Evolutionary conservation across 345 rosid species (phyloP).

Genomic region (Odontarrhena argentea): DNA sequence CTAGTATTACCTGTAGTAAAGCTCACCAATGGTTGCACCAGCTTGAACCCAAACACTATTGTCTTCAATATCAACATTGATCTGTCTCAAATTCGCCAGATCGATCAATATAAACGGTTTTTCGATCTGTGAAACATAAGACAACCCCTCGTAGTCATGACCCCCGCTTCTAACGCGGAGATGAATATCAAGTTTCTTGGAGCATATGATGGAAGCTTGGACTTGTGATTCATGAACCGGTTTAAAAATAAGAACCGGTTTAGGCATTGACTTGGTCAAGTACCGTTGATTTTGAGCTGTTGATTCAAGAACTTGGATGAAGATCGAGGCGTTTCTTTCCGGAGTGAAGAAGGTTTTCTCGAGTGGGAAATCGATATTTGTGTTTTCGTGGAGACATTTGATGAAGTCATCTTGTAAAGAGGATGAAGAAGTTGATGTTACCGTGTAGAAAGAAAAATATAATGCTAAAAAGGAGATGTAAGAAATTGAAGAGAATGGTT

Average conservation of each 20-base stretch:
- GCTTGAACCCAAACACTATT: slow-evolving; percentile 58
- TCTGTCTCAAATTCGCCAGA: slow-evolving; percentile 45
- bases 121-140: slow-evolving; percentile 48
- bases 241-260: slow-evolving; percentile 55
- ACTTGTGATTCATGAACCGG: slow-evolving; percentile 50
- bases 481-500: background rate
- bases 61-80: slow-evolving; percentile 43
- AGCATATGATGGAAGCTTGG: slow-evolving; percentile 54
- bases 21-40: slow-evolving; percentile 61
- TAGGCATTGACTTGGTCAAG: slow-evolving; percentile 43
- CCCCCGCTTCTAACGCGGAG: slow-evolving; percentile 58
- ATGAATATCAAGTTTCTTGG: slow-evolving; percentile 44
- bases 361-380: slow-evolving; percentile 34
- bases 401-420: slow-evolving; percentile 41
- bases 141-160: slow-evolving; percentile 57
- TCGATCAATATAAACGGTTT: slow-evolving; percentile 53
- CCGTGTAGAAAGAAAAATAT: slow-evolving; percentile 22
- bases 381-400: slow-evolving; percentile 38
- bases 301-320: slow-evolving; percentile 40
- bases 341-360: slow-evolving; percentile 30
- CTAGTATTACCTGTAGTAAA: slow-evolving; percentile 10
- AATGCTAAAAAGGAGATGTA: slow-evolving; percentile 23
- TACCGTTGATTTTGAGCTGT: slow-evolving; percentile 49
- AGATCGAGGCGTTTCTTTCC: slow-evolving; percentile 35
- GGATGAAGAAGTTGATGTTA: background rate